Percentiles rank a stretch among this genome's conserved stretches.
These are phyloP conservation scores for Hortaea werneckii DNA, from an alignment of 2,329 filamentous ascomycete genomes.

Conservation along the genomic window DNA sequence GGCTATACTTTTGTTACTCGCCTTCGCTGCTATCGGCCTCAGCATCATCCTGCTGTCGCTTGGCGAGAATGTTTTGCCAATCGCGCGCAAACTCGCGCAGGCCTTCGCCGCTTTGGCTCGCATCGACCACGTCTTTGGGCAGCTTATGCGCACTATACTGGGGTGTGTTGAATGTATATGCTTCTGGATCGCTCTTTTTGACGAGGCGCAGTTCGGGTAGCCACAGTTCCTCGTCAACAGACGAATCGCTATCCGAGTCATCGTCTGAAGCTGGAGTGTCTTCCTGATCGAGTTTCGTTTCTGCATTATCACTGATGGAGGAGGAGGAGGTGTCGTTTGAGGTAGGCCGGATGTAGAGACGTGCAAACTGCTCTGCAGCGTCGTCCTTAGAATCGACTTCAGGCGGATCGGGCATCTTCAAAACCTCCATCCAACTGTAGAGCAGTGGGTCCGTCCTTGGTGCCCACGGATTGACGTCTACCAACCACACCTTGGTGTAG, in stretches of 20 bases:
- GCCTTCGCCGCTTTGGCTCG: slow-evolving; percentile 50
- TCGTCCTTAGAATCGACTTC: slow-evolving; percentile 1
- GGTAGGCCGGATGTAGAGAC: slow-evolving; percentile 11
- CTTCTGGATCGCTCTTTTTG: slow-evolving; percentile 74
- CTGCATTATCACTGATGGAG: not conserved
- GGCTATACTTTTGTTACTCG: slow-evolving; percentile 9
- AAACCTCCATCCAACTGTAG: slow-evolving; percentile 81
- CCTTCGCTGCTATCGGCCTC: slow-evolving; percentile 22
- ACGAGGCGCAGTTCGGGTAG: slow-evolving; percentile 74
- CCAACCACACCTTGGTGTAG: slow-evolving; percentile 67
- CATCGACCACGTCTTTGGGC: slow-evolving; percentile 80
- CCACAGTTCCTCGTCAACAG: slow-evolving; percentile 46
- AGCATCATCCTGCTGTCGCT: slow-evolving; percentile 28
- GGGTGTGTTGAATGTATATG: slow-evolving; percentile 72
- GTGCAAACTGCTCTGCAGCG: slow-evolving; percentile 11
- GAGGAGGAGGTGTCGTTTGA: not conserved
- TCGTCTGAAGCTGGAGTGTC: not conserved
- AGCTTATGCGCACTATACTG: slow-evolving; percentile 94
- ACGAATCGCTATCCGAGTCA: slow-evolving; percentile 21
- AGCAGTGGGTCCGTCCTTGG: slow-evolving; percentile 76
- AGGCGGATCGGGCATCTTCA: slow-evolving; percentile 55
- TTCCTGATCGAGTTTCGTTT: not conserved
- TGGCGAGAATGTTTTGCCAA: slow-evolving; percentile 38
- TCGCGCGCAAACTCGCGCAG: slow-evolving; percentile 56
- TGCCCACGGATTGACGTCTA: slow-evolving; percentile 96